Percentiles rank a stretch among this genome's conserved stretches.
These are phyloP conservation scores for Neoboletus magnificus DNA, from an alignment of 768 basidiomycete genomes.

Conservation along the genomic window DNA sequence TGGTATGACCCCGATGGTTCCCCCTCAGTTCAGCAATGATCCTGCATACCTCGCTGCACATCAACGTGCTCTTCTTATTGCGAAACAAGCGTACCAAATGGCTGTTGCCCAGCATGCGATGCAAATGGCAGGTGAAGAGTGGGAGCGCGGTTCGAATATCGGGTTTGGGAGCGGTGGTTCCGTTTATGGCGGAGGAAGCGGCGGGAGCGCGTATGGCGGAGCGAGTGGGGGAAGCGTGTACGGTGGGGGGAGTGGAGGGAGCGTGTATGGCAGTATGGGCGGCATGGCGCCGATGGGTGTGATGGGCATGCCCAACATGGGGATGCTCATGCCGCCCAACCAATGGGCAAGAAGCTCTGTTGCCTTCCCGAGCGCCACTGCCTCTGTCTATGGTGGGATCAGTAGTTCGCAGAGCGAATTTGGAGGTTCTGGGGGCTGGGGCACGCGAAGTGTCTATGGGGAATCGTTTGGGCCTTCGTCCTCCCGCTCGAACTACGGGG, in stretches of 20 bases:
- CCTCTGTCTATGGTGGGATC: constrained; percentile 56
- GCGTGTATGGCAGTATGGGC: constrained; percentile 44
- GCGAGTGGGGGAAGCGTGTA: constrained; percentile 31
- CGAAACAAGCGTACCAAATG: constrained; percentile 88
- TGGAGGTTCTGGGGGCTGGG: constrained; percentile 51
- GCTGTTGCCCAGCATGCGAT: constrained; percentile 90
- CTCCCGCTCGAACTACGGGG: constrained; percentile 12
- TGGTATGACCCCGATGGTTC: constrained; percentile 35
- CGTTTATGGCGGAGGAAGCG: constrained; percentile 35
- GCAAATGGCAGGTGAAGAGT: constrained; percentile 85
- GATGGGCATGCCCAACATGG: constrained; percentile 38
- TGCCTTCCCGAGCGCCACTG: constrained; percentile 47
- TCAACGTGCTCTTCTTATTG: constrained; percentile 82
- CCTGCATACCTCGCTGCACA: constrained; percentile 67
- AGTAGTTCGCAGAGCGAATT: constrained; percentile 60
- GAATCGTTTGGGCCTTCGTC: constrained; percentile 50
- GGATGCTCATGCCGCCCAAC: constrained; percentile 36
- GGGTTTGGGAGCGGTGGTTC: constrained; percentile 40
- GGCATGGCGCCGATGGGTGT: constrained; percentile 39
- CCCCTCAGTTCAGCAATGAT: constrained; percentile 44
- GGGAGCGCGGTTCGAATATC: constrained; percentile 74
- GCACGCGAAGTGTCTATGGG: constrained; percentile 68
- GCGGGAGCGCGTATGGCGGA: constrained; percentile 49
- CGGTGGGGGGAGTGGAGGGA: constrained; percentile 38
- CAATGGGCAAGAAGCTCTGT: constrained; percentile 45